Base-by-base conservation (phyloP, 371 early-diverging fungal genomes). In the Apophysomyces elegans region DNA sequence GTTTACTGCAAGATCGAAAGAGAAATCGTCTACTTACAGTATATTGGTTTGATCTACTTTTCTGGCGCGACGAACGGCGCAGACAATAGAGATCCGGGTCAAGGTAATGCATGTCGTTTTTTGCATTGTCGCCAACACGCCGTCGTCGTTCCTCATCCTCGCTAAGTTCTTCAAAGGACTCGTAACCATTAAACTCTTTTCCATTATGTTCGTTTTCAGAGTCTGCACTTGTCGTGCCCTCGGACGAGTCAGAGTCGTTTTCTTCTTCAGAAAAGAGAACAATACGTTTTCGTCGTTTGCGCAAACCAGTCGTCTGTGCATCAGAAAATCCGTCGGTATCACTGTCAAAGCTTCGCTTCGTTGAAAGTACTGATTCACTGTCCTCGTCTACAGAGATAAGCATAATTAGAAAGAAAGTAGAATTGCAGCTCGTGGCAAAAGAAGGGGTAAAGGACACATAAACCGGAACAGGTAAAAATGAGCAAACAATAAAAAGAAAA, bases 51-150 rank as follows among this genome's bases (percentile, higher is more conserved):
- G 37, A 56, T 61, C 58, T 50, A 9, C 37, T 64, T 45, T 59
- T 18, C 59, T 64, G 58, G 13, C 77, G 70, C n/a, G 68, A 61
- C 12, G 77, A 76, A 37, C 77, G 64, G 11, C 77, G 68, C 21
- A 76, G 59, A 16, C 77, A 67, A 56, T 76, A 76, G 21, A 76
- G 59, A 47, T 76, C 77, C 37, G 77, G 77, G 59, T 76, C 77
- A 21, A 72, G 61, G 50, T 70, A 66, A 5, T 58, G 66, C n/a
- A 57, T 38, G 35, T 68, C 73, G 8, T 32, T 47, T 39, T 44
- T 26, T 45, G 26, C 36, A 39, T 38, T 26, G 32, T 38, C 36
- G 9, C 54, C 63, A 32, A 50, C 59, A 54, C 64, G 47, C 43
- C 61, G 63, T 18, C 59, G 54, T 21, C 69, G 59, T 36, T 68